These are phyloP conservation scores for Mortierella hygrophila DNA, from an alignment of 192 early-diverging fungal genomes.

Conservation along the genomic window DNA sequence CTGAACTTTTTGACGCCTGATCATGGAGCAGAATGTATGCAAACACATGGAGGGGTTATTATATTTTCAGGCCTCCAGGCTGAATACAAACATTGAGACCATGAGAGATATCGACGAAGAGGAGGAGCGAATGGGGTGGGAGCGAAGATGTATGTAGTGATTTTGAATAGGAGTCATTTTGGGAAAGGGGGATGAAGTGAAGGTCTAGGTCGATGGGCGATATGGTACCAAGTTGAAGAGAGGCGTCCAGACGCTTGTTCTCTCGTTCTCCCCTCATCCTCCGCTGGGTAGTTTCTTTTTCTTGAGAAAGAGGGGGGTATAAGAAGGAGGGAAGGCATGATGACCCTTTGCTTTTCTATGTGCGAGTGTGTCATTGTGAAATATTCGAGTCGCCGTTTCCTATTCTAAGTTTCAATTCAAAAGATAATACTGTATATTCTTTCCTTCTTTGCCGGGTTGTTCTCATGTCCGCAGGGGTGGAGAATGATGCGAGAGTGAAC, in stretches of 20 bases:
- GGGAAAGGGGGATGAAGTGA: background rate
- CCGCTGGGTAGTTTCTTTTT: background rate
- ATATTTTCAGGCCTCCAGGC: background rate
- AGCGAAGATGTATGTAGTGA: background rate
- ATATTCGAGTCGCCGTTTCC: background rate
- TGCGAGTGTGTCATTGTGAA: background rate
- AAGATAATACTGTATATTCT: background rate
- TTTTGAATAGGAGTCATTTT: background rate
- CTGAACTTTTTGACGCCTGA: background rate
- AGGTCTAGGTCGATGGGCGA: background rate
- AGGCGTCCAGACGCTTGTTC: background rate
- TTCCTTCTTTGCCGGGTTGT: background rate
- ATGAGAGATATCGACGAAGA: background rate
- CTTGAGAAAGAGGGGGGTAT: background rate
- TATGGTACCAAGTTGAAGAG: background rate
- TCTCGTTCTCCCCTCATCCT: background rate
- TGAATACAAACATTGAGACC: slow-evolving; percentile 1
- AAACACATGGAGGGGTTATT: slow-evolving; percentile 1
- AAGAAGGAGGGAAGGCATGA: background rate
- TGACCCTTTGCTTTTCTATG: background rate
- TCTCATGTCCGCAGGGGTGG: background rate
- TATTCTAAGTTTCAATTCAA: background rate
- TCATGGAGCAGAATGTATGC: slow-evolving; percentile 9
- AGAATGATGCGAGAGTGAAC: no score
- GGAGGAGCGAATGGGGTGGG: background rate